phyloP scores from a whole-genome alignment of 768 basidiomycete species.

The Tylopilus vinaceipallidus region DNA sequence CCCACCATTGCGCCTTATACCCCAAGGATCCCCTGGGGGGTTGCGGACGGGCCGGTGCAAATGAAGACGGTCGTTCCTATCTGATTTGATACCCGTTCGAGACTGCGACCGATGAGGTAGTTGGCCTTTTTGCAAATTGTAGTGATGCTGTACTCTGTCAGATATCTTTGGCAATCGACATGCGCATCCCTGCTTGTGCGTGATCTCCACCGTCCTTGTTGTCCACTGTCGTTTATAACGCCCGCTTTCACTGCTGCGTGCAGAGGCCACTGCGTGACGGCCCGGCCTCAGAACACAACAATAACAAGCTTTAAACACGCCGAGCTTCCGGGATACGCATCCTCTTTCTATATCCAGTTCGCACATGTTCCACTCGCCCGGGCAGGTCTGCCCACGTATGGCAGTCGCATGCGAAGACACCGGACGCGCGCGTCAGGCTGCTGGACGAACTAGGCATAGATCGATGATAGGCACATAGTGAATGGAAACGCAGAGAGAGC shows the following conservation, averaged over 20 bases:
- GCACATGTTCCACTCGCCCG: neutral
- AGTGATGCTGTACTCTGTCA: slow-evolving; percentile 23
- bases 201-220: neutral
- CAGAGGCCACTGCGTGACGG: no score
- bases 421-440: slow-evolving; percentile 2
- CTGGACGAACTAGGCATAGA: neutral
- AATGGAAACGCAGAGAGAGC: neutral
- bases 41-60: neutral
- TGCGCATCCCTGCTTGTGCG: neutral
- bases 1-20: slow-evolving; percentile 1
- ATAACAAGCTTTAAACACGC: neutral
- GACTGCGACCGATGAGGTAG: slow-evolving; percentile 16
- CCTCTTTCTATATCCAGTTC: slow-evolving; percentile 11
- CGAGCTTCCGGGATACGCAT: neutral
- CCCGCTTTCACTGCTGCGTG: neutral
- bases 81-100: slow-evolving; percentile 26
- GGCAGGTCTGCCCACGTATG: slow-evolving; percentile 7
- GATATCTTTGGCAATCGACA: slow-evolving; percentile 17
- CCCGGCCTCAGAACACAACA: no score
- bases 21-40: neutral
- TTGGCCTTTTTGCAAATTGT: slow-evolving; percentile 17
- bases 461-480: neutral
- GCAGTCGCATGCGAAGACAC: slow-evolving; percentile 5
- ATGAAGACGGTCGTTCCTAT: slow-evolving; percentile 23
- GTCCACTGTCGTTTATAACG: neutral